Percentiles rank a stretch among this genome's conserved stretches.
These are phyloP conservation scores for Trichoderma arundinaceum DNA, from an alignment of 2,329 filamentous ascomycete species.

Conservation along the genomic window DNA sequence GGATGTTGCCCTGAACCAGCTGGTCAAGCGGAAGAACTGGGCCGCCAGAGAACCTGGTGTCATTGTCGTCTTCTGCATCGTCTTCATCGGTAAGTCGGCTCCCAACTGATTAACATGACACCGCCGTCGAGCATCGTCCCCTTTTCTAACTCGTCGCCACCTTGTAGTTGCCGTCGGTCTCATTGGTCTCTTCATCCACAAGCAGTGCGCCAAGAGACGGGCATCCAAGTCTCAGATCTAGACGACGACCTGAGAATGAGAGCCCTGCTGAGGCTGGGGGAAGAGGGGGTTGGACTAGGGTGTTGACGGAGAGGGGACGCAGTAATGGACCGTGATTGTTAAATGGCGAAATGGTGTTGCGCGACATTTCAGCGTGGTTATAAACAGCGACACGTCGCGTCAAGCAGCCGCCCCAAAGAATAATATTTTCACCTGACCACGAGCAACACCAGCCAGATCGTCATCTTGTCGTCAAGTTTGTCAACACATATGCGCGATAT, in stretches of 20 bases:
- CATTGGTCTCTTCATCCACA: constrained; percentile 42
- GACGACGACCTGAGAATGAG: constrained; percentile 16
- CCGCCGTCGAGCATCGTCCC: background rate
- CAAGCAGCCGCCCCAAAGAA: constrained; percentile 21
- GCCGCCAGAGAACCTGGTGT: constrained; percentile 48
- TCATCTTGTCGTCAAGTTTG: constrained; percentile 28
- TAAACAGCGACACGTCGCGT: constrained; percentile 28
- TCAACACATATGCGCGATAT: constrained; percentile 19
- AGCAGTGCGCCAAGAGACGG: constrained; percentile 43
- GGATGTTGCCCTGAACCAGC: constrained; percentile 47
- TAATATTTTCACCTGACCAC: constrained; percentile 21
- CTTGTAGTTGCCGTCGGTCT: constrained; percentile 44
- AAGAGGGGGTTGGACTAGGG: constrained; percentile 22
- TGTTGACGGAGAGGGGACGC: constrained; percentile 29
- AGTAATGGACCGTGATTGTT: constrained; percentile 32
- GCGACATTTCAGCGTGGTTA: constrained; percentile 31
- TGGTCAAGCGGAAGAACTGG: constrained; percentile 53
- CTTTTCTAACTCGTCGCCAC: constrained; percentile 33
- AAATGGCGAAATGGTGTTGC: constrained; percentile 33
- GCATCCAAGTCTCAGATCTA: constrained; percentile 42
- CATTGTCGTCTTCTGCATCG: constrained; percentile 52
- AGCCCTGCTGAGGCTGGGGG: constrained; percentile 12
- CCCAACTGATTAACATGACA: background rate
- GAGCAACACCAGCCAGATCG: constrained; percentile 27
- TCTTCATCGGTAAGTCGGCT: constrained; percentile 49